These are phyloP conservation scores for Kalanchoe fedtschenkoi DNA, from an alignment of 164 flowering plant genomes.

Conservation along the genomic window DNA sequence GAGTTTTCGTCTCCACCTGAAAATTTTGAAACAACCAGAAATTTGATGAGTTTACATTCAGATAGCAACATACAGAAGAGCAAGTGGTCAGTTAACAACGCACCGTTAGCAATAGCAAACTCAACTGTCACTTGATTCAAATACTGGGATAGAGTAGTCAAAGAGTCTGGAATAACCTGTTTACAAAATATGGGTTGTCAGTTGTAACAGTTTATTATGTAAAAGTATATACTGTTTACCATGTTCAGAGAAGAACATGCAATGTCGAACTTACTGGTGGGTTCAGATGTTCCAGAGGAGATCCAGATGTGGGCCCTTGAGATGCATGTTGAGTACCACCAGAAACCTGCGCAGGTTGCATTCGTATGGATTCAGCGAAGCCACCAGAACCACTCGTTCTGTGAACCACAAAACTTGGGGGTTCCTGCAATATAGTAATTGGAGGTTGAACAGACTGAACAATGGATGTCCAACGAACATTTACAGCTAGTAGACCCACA, in stretches of 20 bases:
- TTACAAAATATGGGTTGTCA: neutral
- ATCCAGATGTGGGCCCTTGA: conserved; percentile 11
- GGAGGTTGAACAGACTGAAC: neutral
- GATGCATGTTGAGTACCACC: neutral
- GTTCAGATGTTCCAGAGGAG: conserved; percentile 33
- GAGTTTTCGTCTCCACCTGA: conserved; percentile 29
- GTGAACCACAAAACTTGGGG: conserved; percentile 1
- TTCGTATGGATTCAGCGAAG: conserved; percentile 6
- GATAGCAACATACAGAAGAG: neutral
- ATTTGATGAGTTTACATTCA: neutral
- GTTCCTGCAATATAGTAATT: conserved; percentile 8
- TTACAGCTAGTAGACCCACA: neutral
- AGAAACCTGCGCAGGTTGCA: neutral
- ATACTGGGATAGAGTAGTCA: conserved; percentile 67
- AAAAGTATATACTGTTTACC: neutral
- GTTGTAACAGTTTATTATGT: neutral
- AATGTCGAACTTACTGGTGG: conserved; percentile 41
- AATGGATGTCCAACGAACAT: neutral
- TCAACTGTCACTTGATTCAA: conserved; percentile 48
- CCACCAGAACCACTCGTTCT: conserved; percentile 9
- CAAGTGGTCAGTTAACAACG: conserved; percentile 8
- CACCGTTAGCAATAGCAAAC: conserved; percentile 36
- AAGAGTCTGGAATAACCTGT: conserved; percentile 83
- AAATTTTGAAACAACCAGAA: conserved; percentile 8
- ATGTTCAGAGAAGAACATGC: neutral